These are phyloP conservation scores for Stephanodiscus triporus DNA, from an alignment of 108 stramenopile species.

Conservation along the genomic window DNA sequence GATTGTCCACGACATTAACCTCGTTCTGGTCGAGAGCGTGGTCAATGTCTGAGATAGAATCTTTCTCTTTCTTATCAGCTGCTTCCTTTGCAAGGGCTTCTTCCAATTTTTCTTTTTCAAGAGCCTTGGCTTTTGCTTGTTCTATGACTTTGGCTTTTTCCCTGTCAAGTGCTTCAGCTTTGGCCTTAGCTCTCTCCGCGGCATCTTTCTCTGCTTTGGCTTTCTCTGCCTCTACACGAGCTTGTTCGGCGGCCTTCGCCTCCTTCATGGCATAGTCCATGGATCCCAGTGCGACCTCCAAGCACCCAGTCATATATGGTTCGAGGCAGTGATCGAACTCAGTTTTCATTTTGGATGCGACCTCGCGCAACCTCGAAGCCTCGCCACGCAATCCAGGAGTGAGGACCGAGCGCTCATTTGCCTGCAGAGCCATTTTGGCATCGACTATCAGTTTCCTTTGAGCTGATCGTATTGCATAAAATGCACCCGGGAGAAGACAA, in stretches of 20 bases:
- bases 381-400: constrained; percentile 82
- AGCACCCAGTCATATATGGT: constrained; percentile 64
- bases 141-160: constrained; percentile 21
- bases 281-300: constrained; percentile 76
- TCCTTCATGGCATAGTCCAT: constrained; percentile 36
- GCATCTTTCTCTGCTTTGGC: constrained; percentile 45
- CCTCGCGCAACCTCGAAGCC: constrained; percentile 65
- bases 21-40: constrained; percentile 10
- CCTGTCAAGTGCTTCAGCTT: constrained; percentile 17
- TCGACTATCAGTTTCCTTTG: constrained; percentile 44
- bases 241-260: constrained; percentile 28
- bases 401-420: constrained; percentile 74
- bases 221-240: constrained; percentile 27
- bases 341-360: constrained; percentile 62
- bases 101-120: constrained; percentile 1
- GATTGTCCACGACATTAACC: not conserved
- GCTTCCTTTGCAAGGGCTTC: not conserved
- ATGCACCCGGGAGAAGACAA: constrained; percentile 80
- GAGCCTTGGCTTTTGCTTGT: constrained; percentile 3
- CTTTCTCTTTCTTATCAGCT: constrained; percentile 8
- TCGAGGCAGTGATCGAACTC: constrained; percentile 58
- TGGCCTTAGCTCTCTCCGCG: constrained; percentile 24
- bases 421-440: constrained; percentile 57
- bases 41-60: not conserved
- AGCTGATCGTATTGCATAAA: constrained; percentile 55